phyloP scores from a whole-genome alignment of 2,329 filamentous ascomycete genomes.

The Paecilomyces fulvus region DNA sequence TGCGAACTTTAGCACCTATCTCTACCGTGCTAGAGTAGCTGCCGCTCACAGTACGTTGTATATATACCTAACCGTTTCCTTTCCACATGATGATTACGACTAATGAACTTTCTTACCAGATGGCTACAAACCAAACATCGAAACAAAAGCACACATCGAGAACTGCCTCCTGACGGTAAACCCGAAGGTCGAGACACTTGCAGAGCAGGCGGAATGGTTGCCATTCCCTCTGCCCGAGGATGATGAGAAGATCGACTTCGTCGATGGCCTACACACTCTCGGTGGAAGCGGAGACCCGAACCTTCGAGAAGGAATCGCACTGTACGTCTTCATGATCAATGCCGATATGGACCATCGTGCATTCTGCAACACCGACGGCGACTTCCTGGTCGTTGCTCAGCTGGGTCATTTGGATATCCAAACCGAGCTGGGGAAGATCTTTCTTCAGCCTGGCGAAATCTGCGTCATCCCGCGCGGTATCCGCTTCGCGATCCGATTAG shows the following conservation, averaged over 20 bases:
- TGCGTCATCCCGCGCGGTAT: conserved; percentile 55
- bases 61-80: background rate
- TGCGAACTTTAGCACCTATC: conserved; percentile 20
- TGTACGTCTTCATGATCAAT: conserved; percentile 48
- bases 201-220: conserved; percentile 48
- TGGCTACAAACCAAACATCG: conserved; percentile 35
- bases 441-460: conserved; percentile 56
- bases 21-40: conserved; percentile 19
- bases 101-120: conserved; percentile 6
- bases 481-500: conserved; percentile 48
- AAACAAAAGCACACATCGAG: conserved; percentile 19
- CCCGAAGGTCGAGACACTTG: conserved; percentile 44
- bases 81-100: background rate
- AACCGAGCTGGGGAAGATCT: conserved; percentile 53
- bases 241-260: conserved; percentile 45
- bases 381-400: conserved; percentile 54
- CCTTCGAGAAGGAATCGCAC: conserved; percentile 42
- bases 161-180: conserved; percentile 29
- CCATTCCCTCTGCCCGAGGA: conserved; percentile 43
- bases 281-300: conserved; percentile 48
- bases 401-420: conserved; percentile 55
- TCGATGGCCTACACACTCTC: conserved; percentile 45
- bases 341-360: conserved; percentile 46
- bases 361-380: conserved; percentile 54
- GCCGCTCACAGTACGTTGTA: conserved; percentile 17